phyloP scores from a whole-genome alignment of 75 land plant genomes.

The Pinus tabuliformis region DNA sequence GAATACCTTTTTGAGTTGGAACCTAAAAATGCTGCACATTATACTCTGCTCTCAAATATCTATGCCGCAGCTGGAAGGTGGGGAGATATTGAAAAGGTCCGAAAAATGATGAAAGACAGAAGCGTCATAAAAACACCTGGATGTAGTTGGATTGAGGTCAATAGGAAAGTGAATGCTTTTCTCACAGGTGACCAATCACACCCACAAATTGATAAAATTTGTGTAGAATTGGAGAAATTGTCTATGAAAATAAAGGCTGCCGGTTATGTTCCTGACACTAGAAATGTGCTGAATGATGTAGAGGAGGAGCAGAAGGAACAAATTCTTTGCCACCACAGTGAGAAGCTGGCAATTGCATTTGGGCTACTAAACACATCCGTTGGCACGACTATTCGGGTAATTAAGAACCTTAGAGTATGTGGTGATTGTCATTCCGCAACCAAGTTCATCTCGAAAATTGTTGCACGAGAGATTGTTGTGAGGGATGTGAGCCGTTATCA shows the following conservation, averaged over 20 bases:
- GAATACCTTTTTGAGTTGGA: neutral
- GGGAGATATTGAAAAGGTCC: neutral
- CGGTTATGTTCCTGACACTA: conserved; percentile 12
- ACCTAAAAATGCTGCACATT: neutral
- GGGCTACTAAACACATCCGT: no score
- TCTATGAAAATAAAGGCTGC: conserved; percentile 11
- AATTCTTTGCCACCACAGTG: no score
- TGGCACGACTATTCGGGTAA: no score
- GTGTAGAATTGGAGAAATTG: conserved; percentile 11
- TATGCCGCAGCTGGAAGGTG: neutral
- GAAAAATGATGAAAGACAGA: neutral
- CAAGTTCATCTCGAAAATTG: no score
- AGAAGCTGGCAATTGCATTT: no score
- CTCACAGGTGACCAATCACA: neutral
- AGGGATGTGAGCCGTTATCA: no score
- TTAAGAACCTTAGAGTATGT: no score
- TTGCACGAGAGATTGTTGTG: no score
- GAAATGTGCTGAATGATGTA: no score
- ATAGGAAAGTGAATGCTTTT: neutral
- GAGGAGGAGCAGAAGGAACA: no score
- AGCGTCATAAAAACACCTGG: neutral
- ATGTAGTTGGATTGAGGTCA: conserved; percentile 3
- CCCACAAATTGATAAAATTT: conserved; percentile 9
- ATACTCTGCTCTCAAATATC: neutral
- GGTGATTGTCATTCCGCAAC: no score